phyloP scores from a whole-genome alignment of 23 red algal species.

The Gracilaria domingensis region DNA sequence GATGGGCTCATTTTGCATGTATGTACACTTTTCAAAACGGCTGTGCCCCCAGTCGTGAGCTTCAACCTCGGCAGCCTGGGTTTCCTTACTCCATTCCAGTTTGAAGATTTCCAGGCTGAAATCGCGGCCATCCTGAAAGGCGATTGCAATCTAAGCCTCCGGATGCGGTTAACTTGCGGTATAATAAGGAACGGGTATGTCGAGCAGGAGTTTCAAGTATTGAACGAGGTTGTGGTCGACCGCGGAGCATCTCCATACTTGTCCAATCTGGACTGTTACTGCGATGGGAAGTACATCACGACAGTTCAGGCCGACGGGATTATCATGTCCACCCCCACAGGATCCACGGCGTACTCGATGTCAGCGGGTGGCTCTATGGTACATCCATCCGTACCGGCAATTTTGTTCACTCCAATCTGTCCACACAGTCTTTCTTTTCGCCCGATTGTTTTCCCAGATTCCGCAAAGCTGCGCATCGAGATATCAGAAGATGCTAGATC shows the following conservation, averaged over 20 bases:
- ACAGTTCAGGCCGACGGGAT: constrained; percentile 98
- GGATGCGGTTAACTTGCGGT: constrained; percentile 92
- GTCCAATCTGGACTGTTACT: constrained; percentile 97
- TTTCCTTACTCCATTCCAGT: constrained; percentile 96
- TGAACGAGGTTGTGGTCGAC: constrained; percentile 99
- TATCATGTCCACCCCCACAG: constrained; percentile 99
- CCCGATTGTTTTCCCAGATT: constrained; percentile 98
- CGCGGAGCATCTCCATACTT: constrained; percentile 96
- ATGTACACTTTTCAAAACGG: constrained; percentile 78
- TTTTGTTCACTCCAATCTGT: constrained; percentile 97
- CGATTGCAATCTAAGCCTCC: constrained; percentile 82
- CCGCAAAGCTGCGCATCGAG: constrained; percentile 85
- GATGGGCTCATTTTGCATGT: constrained; percentile 96
- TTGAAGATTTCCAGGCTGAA: constrained; percentile 76
- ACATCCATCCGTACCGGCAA: constrained; percentile 99
- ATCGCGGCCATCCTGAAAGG: constrained; percentile 76
- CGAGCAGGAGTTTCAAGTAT: constrained; percentile 81
- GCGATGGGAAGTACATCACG: constrained; percentile 97
- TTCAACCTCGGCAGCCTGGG: constrained; percentile 94
- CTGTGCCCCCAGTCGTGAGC: constrained; percentile 89
- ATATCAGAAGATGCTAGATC: constrained; percentile 84
- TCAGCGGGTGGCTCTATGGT: constrained; percentile 98
- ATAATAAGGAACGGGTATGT: constrained; percentile 60
- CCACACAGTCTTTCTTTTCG: constrained; percentile 91
- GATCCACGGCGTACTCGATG: constrained; percentile 96